Base-by-base conservation (phyloP, 108 stramenopile species). In the Nannochloropsis gaditana region DNA sequence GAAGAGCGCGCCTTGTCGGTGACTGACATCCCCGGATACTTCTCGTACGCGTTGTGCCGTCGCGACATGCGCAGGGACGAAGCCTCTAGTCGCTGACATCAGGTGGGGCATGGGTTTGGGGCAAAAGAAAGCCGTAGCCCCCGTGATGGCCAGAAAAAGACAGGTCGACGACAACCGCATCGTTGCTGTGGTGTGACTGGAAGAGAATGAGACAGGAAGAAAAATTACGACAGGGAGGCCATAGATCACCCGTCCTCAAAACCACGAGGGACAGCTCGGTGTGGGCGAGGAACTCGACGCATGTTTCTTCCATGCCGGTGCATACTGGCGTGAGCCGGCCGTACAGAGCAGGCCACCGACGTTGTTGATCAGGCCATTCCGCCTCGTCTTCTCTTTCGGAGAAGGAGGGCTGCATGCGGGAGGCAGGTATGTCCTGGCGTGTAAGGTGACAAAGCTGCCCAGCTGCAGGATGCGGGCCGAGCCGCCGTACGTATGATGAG, bases 121-220 rank as follows among this genome's bases (percentile, higher is more conserved):
- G 15, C n/a, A n/a, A n/a, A 73, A n/a, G 59, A 73, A 73, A n/a
- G 59, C 59, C 5, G 59, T 73, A n/a, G 59, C 59, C 59, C 59
- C 59, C 59, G 6, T 31, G 31, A 31, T 73, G 59, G 59, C 59
- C 5, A 73, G 59, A 15, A n/a, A 2, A n/a, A 73, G 8, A 3
- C 15, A 73, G 59, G 59, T n/a, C 59, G n/a, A 73, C n/a, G 59
- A 73, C 59, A 73, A 73, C 59, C 59, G 59, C 59, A 73, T 73
- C 59, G 59, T 73, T 15, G 59, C 59, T 73, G 59, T 4, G 8
- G n/a, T 73, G 59, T 73, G 59, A 73, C 59, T 73, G 59, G 2
- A 2, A 3, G 15, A n/a, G 59, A n/a, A n/a, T 0, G n/a, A n/a
- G 59, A 5, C 15, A n/a, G 59, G 59, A 73, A 73, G 0, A 31